Percentiles rank a stretch among this genome's conserved stretches.
Evolutionary conservation across 164 flowering plant species (phyloP).

Genomic region (Vitis cinerea): DNA sequence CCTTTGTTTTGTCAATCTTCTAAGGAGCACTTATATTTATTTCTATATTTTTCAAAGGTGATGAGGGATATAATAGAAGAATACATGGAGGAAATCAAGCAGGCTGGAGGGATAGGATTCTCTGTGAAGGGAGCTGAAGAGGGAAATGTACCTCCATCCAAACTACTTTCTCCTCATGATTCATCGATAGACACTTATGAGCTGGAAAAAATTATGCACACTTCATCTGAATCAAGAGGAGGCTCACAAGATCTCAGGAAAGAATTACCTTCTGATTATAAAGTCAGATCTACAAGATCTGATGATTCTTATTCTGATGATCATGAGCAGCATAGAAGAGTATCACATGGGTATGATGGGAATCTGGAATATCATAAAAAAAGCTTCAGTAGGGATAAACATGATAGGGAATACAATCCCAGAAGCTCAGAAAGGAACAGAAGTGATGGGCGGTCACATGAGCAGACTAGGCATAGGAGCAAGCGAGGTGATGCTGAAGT

Average conservation of each 20-base stretch:
- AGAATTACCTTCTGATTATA: slow-evolving; percentile 14
- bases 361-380: slow-evolving; percentile 22
- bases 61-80: slow-evolving; percentile 82
- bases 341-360: slow-evolving; percentile 17
- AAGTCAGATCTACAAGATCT: slow-evolving; percentile 5
- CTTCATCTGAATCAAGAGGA: slow-evolving; percentile 21
- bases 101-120: slow-evolving; percentile 74
- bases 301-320: slow-evolving; percentile 13
- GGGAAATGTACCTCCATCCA: slow-evolving; percentile 12
- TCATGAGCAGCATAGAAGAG: slow-evolving; percentile 12
- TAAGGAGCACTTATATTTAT: not conserved
- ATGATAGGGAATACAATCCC: slow-evolving; percentile 25
- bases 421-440: slow-evolving; percentile 34
- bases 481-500: slow-evolving; percentile 30
- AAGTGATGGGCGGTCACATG: slow-evolving; percentile 27
- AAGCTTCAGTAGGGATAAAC: slow-evolving; percentile 13
- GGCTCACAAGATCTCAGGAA: slow-evolving; percentile 15
- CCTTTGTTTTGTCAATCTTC: not conserved
- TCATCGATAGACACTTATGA: slow-evolving; percentile 13
- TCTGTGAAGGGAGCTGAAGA: slow-evolving; percentile 44
- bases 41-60: slow-evolving; percentile 45
- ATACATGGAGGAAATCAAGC: slow-evolving; percentile 81
- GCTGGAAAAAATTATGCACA: slow-evolving; percentile 10
- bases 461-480: slow-evolving; percentile 20
- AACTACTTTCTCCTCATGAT: slow-evolving; percentile 17